These are phyloP conservation scores for Hyphopichia khmerensis DNA, from an alignment of 1,139 yeast genomes.

Conservation along the genomic window DNA sequence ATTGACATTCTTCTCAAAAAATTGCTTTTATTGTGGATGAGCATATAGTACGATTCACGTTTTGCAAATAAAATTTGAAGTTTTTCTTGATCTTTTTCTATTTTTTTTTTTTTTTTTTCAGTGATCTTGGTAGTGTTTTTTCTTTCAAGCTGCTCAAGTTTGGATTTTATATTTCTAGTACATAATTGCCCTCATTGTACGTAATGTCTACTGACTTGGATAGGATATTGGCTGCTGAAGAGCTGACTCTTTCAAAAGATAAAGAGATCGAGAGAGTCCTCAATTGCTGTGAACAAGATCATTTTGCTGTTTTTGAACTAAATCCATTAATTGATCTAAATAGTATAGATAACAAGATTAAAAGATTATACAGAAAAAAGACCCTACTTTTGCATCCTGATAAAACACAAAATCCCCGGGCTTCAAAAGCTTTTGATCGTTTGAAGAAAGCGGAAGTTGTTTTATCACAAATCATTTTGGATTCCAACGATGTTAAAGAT, in stretches of 20 bases:
- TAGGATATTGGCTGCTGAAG: slow-evolving; percentile 32
- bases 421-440: slow-evolving; percentile 63
- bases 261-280: slow-evolving; percentile 57
- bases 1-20: background rate
- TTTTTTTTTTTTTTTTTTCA: background rate
- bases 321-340: slow-evolving; percentile 40
- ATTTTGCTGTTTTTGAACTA: slow-evolving; percentile 55
- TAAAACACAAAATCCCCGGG: slow-evolving; percentile 52
- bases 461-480: slow-evolving; percentile 15
- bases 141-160: background rate
- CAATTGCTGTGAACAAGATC: slow-evolving; percentile 46
- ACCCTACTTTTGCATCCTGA: slow-evolving; percentile 72
- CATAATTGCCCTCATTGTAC: background rate
- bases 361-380: slow-evolving; percentile 53
- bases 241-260: slow-evolving; percentile 41
- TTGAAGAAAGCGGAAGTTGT: slow-evolving; percentile 38
- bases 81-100: too few relatives aligned
- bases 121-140: background rate
- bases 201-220: slow-evolving; percentile 30
- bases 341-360: slow-evolving; percentile 33
- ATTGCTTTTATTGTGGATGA: background rate
- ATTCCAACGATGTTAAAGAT: slow-evolving; percentile 11
- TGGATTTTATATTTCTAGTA: background rate
- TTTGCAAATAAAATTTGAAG: background rate
- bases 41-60: background rate